Percentiles rank a stretch among this genome's conserved stretches.
phyloP scores from a whole-genome alignment of 169 alveolate genomes.

The Plasmodium relictum region DNA sequence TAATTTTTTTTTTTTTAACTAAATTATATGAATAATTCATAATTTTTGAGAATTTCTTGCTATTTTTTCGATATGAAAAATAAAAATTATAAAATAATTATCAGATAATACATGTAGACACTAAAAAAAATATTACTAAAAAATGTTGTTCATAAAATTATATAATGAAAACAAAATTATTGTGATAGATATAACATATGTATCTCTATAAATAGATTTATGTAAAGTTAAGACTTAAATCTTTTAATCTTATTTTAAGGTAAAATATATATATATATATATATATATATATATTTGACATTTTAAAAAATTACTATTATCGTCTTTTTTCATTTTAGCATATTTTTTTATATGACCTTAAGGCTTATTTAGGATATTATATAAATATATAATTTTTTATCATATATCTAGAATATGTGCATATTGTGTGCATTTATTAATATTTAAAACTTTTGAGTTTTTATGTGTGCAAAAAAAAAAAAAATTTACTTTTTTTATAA shows the following conservation, averaged over 20 bases:
- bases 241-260: too few relatives aligned
- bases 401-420: constrained; percentile 15
- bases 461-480: constrained; percentile 30
- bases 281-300: too few relatives aligned
- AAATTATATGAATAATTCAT: constrained; percentile 21
- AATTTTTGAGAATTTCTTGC: constrained; percentile 10
- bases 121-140: neutral
- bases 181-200: neutral
- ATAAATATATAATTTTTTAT: too few relatives aligned
- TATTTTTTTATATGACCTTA: too few relatives aligned
- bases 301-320: too few relatives aligned
- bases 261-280: too few relatives aligned
- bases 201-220: neutral
- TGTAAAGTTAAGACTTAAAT: neutral
- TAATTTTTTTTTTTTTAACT: constrained; percentile 29
- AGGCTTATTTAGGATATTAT: too few relatives aligned
- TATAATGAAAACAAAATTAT: neutral
- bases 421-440: constrained; percentile 31
- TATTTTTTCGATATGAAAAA: constrained; percentile 5
- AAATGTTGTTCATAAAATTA: neutral
- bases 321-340: too few relatives aligned
- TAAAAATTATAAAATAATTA: constrained; percentile 10
- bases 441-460: neutral
- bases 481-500: neutral
- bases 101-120: neutral